A percentile compares a stretch with the other conserved stretches of the same genome.
These are phyloP conservation scores for Corrigiola litoralis DNA, from an alignment of 179 eudicot genomes.

Conservation along the genomic window DNA sequence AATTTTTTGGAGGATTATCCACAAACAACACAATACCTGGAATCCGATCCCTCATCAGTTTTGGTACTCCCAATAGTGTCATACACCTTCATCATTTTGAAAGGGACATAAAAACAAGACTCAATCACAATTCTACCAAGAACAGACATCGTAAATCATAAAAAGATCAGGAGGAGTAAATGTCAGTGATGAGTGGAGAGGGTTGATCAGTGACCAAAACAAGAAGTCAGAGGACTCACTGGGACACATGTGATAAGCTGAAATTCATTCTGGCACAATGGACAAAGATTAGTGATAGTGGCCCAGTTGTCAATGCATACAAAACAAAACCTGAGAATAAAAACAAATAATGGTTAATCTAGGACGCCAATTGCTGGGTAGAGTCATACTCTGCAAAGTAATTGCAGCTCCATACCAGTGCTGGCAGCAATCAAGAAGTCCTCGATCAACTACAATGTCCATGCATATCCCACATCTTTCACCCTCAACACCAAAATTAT, in stretches of 20 bases:
- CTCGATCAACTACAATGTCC: slow-evolving; percentile 79
- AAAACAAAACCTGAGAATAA: slow-evolving; percentile 84
- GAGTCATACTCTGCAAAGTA: background rate
- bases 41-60: slow-evolving; percentile 50
- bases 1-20: background rate
- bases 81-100: slow-evolving; percentile 52
- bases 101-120: background rate
- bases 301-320: slow-evolving; percentile 97
- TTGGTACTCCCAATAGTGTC: slow-evolving; percentile 71
- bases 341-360: slow-evolving; percentile 9
- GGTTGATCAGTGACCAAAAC: background rate
- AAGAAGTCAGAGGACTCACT: slow-evolving; percentile 45
- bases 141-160: background rate
- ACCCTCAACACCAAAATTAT: slow-evolving; percentile 53
- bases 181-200: background rate
- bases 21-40: slow-evolving; percentile 42
- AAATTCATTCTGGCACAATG: slow-evolving; percentile 92
- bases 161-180: background rate
- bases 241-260: slow-evolving; percentile 95
- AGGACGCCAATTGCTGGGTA: background rate
- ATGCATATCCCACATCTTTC: slow-evolving; percentile 96
- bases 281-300: slow-evolving; percentile 87
- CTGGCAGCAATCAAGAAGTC: slow-evolving; percentile 93
- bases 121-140: background rate
- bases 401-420: slow-evolving; percentile 58